Evolutionary conservation across 805 yeast genomes (phyloP).

Genomic region (Lachancea sp.): DNA sequence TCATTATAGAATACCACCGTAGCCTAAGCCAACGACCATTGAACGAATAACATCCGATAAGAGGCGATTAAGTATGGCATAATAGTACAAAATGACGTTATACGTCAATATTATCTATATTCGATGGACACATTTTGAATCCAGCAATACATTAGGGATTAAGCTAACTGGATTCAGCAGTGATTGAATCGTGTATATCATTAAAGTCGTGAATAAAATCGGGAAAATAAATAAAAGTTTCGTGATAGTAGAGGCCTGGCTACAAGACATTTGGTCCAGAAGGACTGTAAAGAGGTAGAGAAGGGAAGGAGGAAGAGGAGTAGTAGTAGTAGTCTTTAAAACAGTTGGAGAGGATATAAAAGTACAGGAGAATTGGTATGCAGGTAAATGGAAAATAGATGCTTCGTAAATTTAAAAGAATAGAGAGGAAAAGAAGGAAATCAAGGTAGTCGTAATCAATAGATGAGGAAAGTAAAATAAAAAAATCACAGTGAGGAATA

Average conservation of each 20-base stretch:
- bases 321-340: constrained; percentile 10
- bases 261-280: too few relatives aligned
- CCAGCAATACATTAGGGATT: too few relatives aligned
- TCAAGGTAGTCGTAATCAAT: neutral
- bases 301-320: constrained; percentile 2
- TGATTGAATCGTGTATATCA: constrained; percentile 7
- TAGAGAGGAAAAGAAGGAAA: constrained; percentile 9
- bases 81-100: too few relatives aligned
- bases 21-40: too few relatives aligned
- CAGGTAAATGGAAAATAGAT: constrained; percentile 9
- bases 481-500: constrained; percentile 5
- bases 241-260: too few relatives aligned
- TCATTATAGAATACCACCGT: too few relatives aligned
- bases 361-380: constrained; percentile 10
- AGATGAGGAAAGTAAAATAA: constrained; percentile 5
- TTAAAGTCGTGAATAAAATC: constrained; percentile 1
- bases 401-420: constrained; percentile 7
- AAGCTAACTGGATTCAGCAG: too few relatives aligned
- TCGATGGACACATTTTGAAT: too few relatives aligned
- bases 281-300: constrained; percentile 1
- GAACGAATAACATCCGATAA: too few relatives aligned
- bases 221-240: neutral
- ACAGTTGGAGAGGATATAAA: constrained; percentile 13
- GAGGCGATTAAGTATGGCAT: too few relatives aligned
- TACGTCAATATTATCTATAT: neutral